A percentile compares a stretch with the other conserved stretches of the same genome.
These are phyloP conservation scores for Centaurea solstitialis DNA, from an alignment of 129 eudicot genomes.

Conservation along the genomic window DNA sequence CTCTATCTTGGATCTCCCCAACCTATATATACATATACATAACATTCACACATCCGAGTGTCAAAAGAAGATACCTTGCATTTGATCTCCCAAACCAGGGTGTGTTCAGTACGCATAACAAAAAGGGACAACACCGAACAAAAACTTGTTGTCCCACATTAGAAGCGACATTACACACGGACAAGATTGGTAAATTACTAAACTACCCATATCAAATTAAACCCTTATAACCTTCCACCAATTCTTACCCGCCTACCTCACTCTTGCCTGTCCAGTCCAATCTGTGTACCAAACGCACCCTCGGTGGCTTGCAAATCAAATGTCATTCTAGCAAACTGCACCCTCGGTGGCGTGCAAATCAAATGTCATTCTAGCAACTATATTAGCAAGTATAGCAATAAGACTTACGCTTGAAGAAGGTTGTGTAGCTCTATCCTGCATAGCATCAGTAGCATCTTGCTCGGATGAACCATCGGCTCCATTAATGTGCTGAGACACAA, in stretches of 20 bases:
- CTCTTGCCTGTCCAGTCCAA: neutral
- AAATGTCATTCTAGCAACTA: neutral
- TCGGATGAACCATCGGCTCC: slow-evolving; percentile 33
- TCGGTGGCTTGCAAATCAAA: neutral
- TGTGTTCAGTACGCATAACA: neutral
- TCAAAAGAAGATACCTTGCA: neutral
- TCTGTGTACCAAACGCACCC: neutral
- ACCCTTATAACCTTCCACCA: neutral
- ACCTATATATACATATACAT: slow-evolving; percentile 31
- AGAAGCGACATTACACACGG: neutral
- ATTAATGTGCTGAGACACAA: slow-evolving; percentile 51
- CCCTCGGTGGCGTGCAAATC: neutral
- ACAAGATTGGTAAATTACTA: neutral
- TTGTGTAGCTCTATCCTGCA: slow-evolving; percentile 30
- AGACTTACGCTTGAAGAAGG: slow-evolving; percentile 34
- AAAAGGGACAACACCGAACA: neutral
- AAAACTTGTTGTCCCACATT: neutral
- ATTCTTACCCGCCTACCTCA: neutral
- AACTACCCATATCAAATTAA: neutral
- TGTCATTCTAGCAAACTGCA: neutral
- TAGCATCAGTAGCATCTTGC: slow-evolving; percentile 14
- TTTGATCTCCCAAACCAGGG: neutral
- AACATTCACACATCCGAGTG: neutral
- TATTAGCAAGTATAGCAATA: neutral
- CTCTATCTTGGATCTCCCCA: slow-evolving; percentile 42